phyloP scores from a whole-genome alignment of 2,329 filamentous ascomycete species.

The Capronia coronata region DNA sequence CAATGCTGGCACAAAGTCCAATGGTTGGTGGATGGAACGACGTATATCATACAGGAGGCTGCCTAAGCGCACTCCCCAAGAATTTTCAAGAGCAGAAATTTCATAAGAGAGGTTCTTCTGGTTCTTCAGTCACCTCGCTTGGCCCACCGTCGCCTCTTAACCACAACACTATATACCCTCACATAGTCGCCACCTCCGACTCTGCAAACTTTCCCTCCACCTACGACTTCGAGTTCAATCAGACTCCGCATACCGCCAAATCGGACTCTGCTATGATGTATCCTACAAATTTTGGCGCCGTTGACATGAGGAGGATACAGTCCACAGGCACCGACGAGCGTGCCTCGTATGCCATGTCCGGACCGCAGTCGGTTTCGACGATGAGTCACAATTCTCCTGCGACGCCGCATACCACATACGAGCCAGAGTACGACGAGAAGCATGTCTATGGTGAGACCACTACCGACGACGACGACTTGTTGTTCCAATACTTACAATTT shows the following conservation, averaged over 20 bases:
- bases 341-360: slow-evolving; percentile 48
- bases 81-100: slow-evolving; percentile 27
- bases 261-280: slow-evolving; percentile 49
- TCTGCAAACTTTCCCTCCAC: slow-evolving; percentile 38
- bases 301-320: slow-evolving; percentile 57
- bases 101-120: slow-evolving; percentile 39
- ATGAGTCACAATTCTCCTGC: slow-evolving; percentile 56
- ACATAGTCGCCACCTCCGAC: slow-evolving; percentile 43
- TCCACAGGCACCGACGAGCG: slow-evolving; percentile 45
- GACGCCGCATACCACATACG: slow-evolving; percentile 52
- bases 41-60: slow-evolving; percentile 18
- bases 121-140: slow-evolving; percentile 40
- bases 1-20: slow-evolving; percentile 25
- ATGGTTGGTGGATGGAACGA: slow-evolving; percentile 26
- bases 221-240: slow-evolving; percentile 33
- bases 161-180: slow-evolving; percentile 35
- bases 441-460: slow-evolving; percentile 50
- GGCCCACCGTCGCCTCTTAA: slow-evolving; percentile 38
- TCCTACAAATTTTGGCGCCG: slow-evolving; percentile 46
- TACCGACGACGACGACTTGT: slow-evolving; percentile 40
- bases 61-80: slow-evolving; percentile 26
- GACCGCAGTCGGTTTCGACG: slow-evolving; percentile 54
- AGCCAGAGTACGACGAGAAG: slow-evolving; percentile 50
- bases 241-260: slow-evolving; percentile 35
- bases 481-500: slow-evolving; percentile 63